Base-by-base conservation (phyloP, 1,284 basidiomycete genomes). In the Ganoderma lucidum region DNA sequence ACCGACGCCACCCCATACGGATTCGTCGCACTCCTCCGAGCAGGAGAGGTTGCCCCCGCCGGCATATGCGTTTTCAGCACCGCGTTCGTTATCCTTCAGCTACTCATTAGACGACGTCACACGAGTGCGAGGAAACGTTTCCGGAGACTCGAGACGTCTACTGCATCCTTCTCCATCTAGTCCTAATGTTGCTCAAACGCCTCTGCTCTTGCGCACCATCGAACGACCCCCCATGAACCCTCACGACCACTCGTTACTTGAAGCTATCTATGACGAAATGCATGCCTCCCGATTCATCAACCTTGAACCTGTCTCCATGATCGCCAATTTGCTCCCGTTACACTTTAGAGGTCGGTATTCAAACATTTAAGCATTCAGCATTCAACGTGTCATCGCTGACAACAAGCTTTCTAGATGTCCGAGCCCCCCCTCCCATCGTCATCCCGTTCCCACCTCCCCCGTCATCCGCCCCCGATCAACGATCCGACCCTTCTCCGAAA, bases 261-360 rank as follows among this genome's bases (percentile, higher is more conserved):
- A 90, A 72, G 79, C 80, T 59, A 89, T 92, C n/a, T 92, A 91
- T 79, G 83, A 81, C 42, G 88, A 90, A 73, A 89, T 91, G 87
- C 88, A 92, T 48, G 84, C 85, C 3, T 81, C 86, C 8, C 80
- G 90, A 42, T 92, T 91, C 73, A 88, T 93, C 74, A 93, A 92
- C 75, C 78, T 87, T 2, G 80, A 86, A 30, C 91, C 91, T 0
- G 76, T 92, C 19, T 88, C 89, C 1, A 71, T 92, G 45, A 77
- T 93, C 61, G 81, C 83, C n/a, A 90, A 88, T 71, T 81, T 83
- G 4, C 76, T 93, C 19, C 83, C 85, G 15, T 73, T 87, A 64
- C 85, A 90, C 79, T 90, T 93, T 75, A 85, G 83, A 80, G 87
- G 91, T 89, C 66, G 68, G 81, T 53, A 35, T 5, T 28, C 37